Base-by-base conservation (phyloP, 495 filamentous ascomycete species). In the Neurospora cerealis region DNA sequence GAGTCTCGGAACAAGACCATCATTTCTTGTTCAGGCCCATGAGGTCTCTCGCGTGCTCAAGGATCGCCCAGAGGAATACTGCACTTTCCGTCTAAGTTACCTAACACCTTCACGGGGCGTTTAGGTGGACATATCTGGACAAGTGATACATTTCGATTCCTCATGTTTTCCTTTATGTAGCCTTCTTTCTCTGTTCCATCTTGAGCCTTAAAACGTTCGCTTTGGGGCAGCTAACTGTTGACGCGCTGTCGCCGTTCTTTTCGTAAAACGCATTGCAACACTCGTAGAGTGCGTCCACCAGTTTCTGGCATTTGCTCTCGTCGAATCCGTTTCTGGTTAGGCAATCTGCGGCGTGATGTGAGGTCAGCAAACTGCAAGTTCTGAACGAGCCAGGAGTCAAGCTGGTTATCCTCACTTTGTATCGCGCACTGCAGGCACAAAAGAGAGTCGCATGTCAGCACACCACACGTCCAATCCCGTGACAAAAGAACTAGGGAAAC, bases 1-100 rank as follows among this genome's bases (percentile, higher is more conserved):
- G 96, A 99, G 96, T 99, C 96, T 96, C 96, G 96, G 93, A 91
- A 89, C 90, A 93, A 91, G 93, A 89, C 80, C 83, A 79, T 96
- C 94, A 92, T 87, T 98, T 89, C 94, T 95, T 94, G 90, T 93
- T 92, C 93, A 97, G 93, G 89, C 92, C 92, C 89, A 83, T 83
- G 77, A 83, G 87, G 90, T 88, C 92, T 95, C 90, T 88, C 82
- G 94, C 96, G 96, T 93, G 96, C 96, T 99, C 95, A 95, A 92
- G 93, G 94, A 94, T 91, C 91, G 91, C 96, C 96, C 88, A 99
- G 89, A 99, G 78, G 78, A 89, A 92, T 82, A 78, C 79, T 85
- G 77, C 83, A 83, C 89, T 88, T 87, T 92, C 88, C 86, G 83
- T 91, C 78, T 75, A 80, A 77, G 87, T 92, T 91, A 86, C 88